Evolutionary conservation across 2,329 filamentous ascomycete species (phyloP).

Genomic region (Phoma sp.): DNA sequence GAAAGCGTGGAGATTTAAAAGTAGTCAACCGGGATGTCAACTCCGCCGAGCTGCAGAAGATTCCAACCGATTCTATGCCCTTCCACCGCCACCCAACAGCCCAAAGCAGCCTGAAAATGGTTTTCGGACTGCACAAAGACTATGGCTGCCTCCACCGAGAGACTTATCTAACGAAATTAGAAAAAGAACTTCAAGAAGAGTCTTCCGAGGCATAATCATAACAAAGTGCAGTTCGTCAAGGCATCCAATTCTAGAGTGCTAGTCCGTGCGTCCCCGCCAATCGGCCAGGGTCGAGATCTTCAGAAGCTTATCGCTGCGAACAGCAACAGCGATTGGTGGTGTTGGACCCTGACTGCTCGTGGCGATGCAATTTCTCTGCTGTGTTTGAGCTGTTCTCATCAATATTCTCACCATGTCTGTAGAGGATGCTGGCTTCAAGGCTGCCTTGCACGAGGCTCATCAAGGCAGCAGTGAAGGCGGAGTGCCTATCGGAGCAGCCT

Average conservation of each 20-base stretch:
- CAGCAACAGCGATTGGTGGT: slow-evolving; percentile 15
- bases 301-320: slow-evolving; percentile 27
- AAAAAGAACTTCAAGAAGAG: neutral
- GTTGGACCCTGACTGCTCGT: slow-evolving; percentile 18
- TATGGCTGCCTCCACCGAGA: neutral
- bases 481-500: slow-evolving; percentile 65
- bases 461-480: slow-evolving; percentile 64
- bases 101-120: slow-evolving; percentile 27
- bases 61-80: slow-evolving; percentile 45
- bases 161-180: neutral
- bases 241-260: slow-evolving; percentile 1
- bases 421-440: slow-evolving; percentile 59
- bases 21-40: slow-evolving; percentile 41
- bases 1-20: slow-evolving; percentile 42
- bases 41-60: slow-evolving; percentile 47
- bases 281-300: slow-evolving; percentile 19
- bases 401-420: slow-evolving; percentile 32
- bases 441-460: slow-evolving; percentile 65
- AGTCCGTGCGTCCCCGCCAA: slow-evolving; percentile 14
- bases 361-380: neutral
- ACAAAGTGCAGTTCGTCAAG: slow-evolving; percentile 9
- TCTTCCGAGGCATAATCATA: neutral
- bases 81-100: slow-evolving; percentile 43
- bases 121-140: slow-evolving; percentile 21
- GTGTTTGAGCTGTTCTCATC: neutral